Evolutionary conservation across 2,329 filamentous ascomycete genomes (phyloP).

Genomic region (Fusarium odoratissimum): DNA sequence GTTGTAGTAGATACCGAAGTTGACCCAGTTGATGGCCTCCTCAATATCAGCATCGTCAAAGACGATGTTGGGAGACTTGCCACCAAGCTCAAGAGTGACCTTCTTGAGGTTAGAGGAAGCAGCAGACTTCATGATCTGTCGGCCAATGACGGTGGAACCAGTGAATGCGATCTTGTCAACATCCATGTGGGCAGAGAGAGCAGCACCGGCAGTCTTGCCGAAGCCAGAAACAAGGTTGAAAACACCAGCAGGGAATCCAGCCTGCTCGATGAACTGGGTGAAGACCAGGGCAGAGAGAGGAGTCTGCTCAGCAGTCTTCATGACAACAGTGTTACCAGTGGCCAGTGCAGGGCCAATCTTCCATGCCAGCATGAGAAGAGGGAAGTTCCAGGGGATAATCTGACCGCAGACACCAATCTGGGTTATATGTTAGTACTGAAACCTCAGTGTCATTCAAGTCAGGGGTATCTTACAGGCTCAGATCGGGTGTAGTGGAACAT

Average conservation of each 20-base stretch:
- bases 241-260: slow-evolving; percentile 82
- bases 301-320: slow-evolving; percentile 83
- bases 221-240: slow-evolving; percentile 83
- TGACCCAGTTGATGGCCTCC: slow-evolving; percentile 81
- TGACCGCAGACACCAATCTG: slow-evolving; percentile 82
- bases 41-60: slow-evolving; percentile 83
- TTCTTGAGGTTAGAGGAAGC: slow-evolving; percentile 84
- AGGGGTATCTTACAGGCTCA: slow-evolving; percentile 69
- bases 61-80: slow-evolving; percentile 85
- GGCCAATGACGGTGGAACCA: slow-evolving; percentile 78
- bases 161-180: slow-evolving; percentile 88
- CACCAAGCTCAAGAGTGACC: slow-evolving; percentile 82
- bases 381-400: slow-evolving; percentile 93
- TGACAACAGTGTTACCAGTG: slow-evolving; percentile 76
- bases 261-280: slow-evolving; percentile 75
- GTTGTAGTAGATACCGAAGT: slow-evolving; percentile 75
- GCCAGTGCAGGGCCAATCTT: slow-evolving; percentile 82
- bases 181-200: slow-evolving; percentile 80
- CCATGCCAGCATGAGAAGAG: slow-evolving; percentile 83
- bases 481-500: slow-evolving; percentile 85
- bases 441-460: not conserved
- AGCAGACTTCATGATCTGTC: slow-evolving; percentile 83
- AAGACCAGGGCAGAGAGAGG: slow-evolving; percentile 76
- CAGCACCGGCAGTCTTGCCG: slow-evolving; percentile 82
- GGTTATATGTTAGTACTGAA: slow-evolving; percentile 17